Base-by-base conservation (phyloP, 1,139 yeast genomes). In the Pichia sp. region DNA sequence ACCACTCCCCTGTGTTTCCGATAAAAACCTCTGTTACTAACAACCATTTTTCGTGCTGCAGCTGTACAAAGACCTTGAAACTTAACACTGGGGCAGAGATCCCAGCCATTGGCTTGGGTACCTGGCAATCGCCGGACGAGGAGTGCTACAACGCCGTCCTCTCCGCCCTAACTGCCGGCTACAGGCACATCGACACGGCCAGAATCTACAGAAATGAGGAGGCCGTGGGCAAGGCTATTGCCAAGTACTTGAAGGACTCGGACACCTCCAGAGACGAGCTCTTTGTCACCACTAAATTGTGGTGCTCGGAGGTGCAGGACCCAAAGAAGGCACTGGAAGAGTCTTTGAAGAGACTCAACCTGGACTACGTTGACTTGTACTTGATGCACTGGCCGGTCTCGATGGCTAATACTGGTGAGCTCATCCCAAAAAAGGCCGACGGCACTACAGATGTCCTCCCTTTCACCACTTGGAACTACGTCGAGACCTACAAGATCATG, bases 301-400 rank as follows among this genome's bases (percentile, higher is more conserved):
- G 73, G 71, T 78, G 83, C 55, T 71, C 83, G 39, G 82, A 79
- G 63, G 52, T 49, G 23, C 74, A 76, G 60, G 72, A 80, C 50
- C 84, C 83, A 25, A 83, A 70, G 44, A 73, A 66, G 43, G 87
- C 88, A 5, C 71, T 89, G 47, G 78, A 83, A 51, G 70, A 67
- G 48, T 83, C 95, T 2, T 75, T 90, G 63, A 66, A 77, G 61
- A 81, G 82, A 63, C 74, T 90, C 60, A 85, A 85, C 2, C 70
- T 87, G 60, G 95, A 87, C 51, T 90, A 90, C 63, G 83, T 90
- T 53, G 97, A 90, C 66, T 74, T 90, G 61, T 85, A 84, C 67
- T 76, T 90, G 66, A 78, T 88, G 64, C 97, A 91, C 71, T 89
- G 96, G 96, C 97, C 97, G 4, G 75, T 79, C 49, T 76, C 87